Evolutionary conservation across 2,329 filamentous ascomycete species (phyloP).

Genomic region (Plenodomus tracheiphilus): DNA sequence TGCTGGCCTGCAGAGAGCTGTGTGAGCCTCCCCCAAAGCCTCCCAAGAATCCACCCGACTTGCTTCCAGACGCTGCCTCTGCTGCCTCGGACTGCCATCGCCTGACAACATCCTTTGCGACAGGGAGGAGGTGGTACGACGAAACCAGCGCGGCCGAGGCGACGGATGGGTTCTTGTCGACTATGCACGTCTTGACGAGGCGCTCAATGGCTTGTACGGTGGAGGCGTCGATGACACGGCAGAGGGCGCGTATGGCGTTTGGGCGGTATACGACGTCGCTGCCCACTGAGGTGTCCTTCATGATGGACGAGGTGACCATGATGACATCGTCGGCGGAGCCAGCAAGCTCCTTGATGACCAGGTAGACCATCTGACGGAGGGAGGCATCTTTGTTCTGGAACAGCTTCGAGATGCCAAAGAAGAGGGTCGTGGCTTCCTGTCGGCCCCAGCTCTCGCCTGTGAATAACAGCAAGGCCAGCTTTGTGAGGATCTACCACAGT

Average conservation of each 20-base stretch:
- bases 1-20: constrained; percentile 69
- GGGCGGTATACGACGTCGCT: constrained; percentile 83
- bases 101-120: constrained; percentile 91
- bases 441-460: constrained; percentile 96
- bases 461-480: constrained; percentile 94
- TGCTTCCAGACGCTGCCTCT: constrained; percentile 87
- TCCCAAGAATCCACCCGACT: constrained; percentile 86
- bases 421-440: constrained; percentile 95
- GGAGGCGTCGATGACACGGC: constrained; percentile 91
- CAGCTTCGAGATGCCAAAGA: constrained; percentile 96
- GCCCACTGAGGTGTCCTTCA: constrained; percentile 97
- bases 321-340: constrained; percentile 97
- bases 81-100: constrained; percentile 99
- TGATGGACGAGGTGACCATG: constrained; percentile 99
- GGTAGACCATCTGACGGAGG: constrained; percentile 97
- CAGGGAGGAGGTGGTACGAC: constrained; percentile 95
- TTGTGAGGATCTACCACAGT: constrained; percentile 65
- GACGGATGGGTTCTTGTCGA: constrained; percentile 97
- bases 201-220: constrained; percentile 98
- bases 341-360: constrained; percentile 96
- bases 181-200: constrained; percentile 98
- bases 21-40: constrained; percentile 84
- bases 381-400: constrained; percentile 99
- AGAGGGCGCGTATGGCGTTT: constrained; percentile 93
- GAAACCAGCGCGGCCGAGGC: constrained; percentile 95